These are phyloP conservation scores for Alternaria sp. DNA, from an alignment of 2,329 filamentous ascomycete species.

Conservation along the genomic window DNA sequence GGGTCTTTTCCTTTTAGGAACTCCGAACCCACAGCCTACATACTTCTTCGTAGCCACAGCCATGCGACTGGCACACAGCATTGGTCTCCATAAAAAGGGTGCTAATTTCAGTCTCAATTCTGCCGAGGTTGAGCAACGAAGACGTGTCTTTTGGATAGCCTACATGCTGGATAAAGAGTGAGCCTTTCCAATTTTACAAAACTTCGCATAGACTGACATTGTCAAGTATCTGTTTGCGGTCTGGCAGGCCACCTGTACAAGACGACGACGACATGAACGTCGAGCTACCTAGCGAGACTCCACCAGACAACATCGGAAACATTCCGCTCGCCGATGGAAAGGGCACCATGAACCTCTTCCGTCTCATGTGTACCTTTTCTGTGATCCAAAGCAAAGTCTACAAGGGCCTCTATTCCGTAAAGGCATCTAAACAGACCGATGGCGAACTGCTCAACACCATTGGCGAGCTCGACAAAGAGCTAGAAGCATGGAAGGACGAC, in stretches of 20 bases:
- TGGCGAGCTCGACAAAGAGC: conserved; percentile 80
- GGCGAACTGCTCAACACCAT: conserved; percentile 95
- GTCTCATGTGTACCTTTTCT: conserved; percentile 89
- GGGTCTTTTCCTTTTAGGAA: conserved; percentile 92
- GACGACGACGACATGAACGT: conserved; percentile 93
- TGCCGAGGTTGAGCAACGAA: conserved; percentile 90
- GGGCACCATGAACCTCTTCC: conserved; percentile 93
- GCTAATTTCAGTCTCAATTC: conserved; percentile 92
- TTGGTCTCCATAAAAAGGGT: conserved; percentile 92
- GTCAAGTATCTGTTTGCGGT: conserved; percentile 70
- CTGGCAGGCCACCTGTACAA: conserved; percentile 75
- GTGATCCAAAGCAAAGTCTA: conserved; percentile 95
- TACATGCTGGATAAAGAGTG: conserved; percentile 77
- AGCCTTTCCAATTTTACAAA: conserved; percentile 27
- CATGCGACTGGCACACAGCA: conserved; percentile 88
- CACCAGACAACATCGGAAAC: conserved; percentile 90
- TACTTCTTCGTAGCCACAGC: conserved; percentile 92
- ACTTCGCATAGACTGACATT: conserved; percentile 26
- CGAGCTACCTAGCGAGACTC: conserved; percentile 89
- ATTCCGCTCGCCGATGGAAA: conserved; percentile 89
- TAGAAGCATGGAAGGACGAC: conserved; percentile 95
- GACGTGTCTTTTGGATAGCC: conserved; percentile 79
- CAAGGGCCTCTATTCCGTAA: conserved; percentile 89
- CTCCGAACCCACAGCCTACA: conserved; percentile 92
- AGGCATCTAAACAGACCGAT: conserved; percentile 88